Evolutionary conservation across 208 protist species (phyloP), one percentile per base, ranked within the genome.

Genomic region (Wallacemonas sp.): DNA sequence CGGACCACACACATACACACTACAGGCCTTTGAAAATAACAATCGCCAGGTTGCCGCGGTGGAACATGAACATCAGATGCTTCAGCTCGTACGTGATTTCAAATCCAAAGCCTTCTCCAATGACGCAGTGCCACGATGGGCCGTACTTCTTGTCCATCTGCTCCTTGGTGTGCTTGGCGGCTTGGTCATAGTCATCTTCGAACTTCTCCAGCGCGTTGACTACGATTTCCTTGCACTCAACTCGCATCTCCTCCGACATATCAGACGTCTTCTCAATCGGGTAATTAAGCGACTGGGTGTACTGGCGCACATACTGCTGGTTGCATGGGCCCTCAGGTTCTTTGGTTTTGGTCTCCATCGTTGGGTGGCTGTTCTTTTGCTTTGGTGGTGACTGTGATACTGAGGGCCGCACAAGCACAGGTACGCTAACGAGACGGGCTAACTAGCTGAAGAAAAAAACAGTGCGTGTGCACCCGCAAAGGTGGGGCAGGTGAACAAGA

Each of bases 71-170:
- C 76, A 98, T 89, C 4, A 97, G 73, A 37, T 97, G 90, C 70
- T 97, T 97, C 78, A 94, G 82, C 70, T 98, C 91, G 58, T 97
- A 94, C 12, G 87, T 95, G 38, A 98, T 96, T 59, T 95, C 86
- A 66, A 97, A 98, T 4, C 92, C 92, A 52, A 97, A 98, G 13
- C 94, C 94, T 60, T 97, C 88, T 10, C 96, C 96, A 41, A 98
- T 97, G n/a, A 98, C 83, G 38, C 92, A 97, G 61, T 98, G 88
- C 94, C 94, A 98, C 2, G 83, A 91, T 9, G 85, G 73, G 27
- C 95, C 95, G 66, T 92, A 98, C 73, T 98, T 97, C 65, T 98
- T 97, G 72, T 98, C 94, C 93, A 98, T 97, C 58, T 89, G 82
- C 66, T 97, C 95, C 66, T 98, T 98, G 15, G 96, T 79, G 30